Base-by-base conservation (phyloP, 2,329 filamentous ascomycete species). In the Xylariomycetidae sp. region DNA sequence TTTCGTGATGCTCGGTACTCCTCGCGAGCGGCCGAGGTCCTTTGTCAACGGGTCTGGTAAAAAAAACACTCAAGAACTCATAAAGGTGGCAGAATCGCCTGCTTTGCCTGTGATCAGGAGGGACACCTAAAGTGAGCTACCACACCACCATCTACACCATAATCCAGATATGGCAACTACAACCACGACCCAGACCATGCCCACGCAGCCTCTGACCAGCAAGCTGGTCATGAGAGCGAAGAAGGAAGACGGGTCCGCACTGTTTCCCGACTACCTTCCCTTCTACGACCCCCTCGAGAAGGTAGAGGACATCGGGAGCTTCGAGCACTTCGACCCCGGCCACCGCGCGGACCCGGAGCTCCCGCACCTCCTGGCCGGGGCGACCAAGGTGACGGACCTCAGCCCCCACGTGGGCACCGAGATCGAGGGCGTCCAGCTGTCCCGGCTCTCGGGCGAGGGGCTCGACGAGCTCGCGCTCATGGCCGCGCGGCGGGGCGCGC, bases 311-410 rank as follows among this genome's bases (percentile, higher is more conserved):
- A 15, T 44, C 6, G 37, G 37, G 5, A 16, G 28, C 19, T 42
- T 48, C 27, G 40, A 46, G 12, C 34, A 41, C 17, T 13, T 52
- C 11, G 57, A 61, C 27, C 57, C 57, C 3, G 57, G 57, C 4
- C 31, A 27, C 9, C 43, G 56, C 5, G 57, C 57, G 10, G 45
- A 59, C 34, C 45, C 48, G 14, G 27, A 47, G 7, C 51, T 50
- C 27, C 37, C 44, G 2, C 40, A 40, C 10, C 14, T 59, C 43
- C 10, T 45, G 4, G 31, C 23, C n/a, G 23, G 2, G 3, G 34
- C 14, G 9, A 27, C 40, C 9, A 40, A 31, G 14, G 30, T 46
- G 2, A 27, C 15, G 11, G 30, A 46, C 12, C 29, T 46, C 10
- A 33, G 41, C 7, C 43, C 41, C 9, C 25, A 27, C 13, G 18